Evolutionary conservation across 2,329 filamentous ascomycete genomes (phyloP).

Genomic region (Aspergillus sp.): DNA sequence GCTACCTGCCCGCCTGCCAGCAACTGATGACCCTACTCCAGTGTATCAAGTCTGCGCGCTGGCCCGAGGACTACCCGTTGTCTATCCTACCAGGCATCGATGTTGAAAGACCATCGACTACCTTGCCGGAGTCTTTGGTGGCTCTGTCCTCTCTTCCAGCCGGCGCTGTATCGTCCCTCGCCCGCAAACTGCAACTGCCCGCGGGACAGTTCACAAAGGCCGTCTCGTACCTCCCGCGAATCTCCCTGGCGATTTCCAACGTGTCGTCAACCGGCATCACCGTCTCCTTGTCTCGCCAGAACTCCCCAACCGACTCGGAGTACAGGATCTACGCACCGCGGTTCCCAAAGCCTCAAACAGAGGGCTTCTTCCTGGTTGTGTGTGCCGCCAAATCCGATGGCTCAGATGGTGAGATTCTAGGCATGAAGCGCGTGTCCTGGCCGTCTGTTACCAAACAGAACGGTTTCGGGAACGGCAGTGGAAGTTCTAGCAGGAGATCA

Average conservation of each 20-base stretch:
- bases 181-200: constrained; percentile 29
- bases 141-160: constrained; percentile 29
- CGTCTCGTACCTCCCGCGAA: constrained; percentile 64
- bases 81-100: constrained; percentile 74
- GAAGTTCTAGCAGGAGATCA: constrained; percentile 14
- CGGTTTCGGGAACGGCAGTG: constrained; percentile 9
- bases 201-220: constrained; percentile 52
- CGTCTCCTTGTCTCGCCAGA: constrained; percentile 60
- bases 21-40: constrained; percentile 85
- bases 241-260: constrained; percentile 61
- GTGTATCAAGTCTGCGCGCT: constrained; percentile 86
- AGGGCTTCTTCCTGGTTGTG: constrained; percentile 86
- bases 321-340: constrained; percentile 79
- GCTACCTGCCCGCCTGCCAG: constrained; percentile 71
- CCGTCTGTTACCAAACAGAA: constrained; percentile 32
- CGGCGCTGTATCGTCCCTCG: constrained; percentile 23
- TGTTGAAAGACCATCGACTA: constrained; percentile 21
- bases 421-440: constrained; percentile 85
- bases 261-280: constrained; percentile 62
- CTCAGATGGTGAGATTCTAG: constrained; percentile 71
- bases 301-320: constrained; percentile 62
- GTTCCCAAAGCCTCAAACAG: constrained; percentile 91
- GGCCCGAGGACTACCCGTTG: constrained; percentile 77
- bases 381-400: constrained; percentile 43
- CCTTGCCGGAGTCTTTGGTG: constrained; percentile 29